phyloP scores from a whole-genome alignment of 345 rosid genomes.

The Hypericum androsaemum region DNA sequence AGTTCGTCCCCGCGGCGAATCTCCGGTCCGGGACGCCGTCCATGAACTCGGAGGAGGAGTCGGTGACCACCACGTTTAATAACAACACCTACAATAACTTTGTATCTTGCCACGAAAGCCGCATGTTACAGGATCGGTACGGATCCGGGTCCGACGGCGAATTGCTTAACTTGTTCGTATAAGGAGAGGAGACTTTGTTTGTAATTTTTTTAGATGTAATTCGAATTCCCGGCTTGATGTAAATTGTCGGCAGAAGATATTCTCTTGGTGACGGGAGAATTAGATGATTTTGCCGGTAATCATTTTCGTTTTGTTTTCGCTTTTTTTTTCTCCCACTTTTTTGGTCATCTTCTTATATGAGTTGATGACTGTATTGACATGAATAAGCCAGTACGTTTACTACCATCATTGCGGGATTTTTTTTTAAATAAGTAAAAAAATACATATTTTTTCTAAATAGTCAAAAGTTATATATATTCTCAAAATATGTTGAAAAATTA shows the following conservation, averaged over 20 bases:
- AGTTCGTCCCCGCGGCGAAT: slow-evolving; percentile 6
- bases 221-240: slow-evolving; percentile 31
- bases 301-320: neutral
- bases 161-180: slow-evolving; percentile 49
- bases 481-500: no score
- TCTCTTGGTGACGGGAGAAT: slow-evolving; percentile 23
- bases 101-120: slow-evolving; percentile 34
- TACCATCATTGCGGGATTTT: no score
- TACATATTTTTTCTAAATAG: no score
- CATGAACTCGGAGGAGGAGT: slow-evolving; percentile 72
- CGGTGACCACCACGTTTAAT: slow-evolving; percentile 35
- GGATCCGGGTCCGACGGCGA: slow-evolving; percentile 18
- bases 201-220: slow-evolving; percentile 20
- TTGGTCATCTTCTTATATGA: neutral
- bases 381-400: no score
- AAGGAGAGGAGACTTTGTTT: neutral
- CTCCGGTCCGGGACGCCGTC: slow-evolving; percentile 53
- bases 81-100: no score
- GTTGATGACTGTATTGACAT: neutral
- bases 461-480: no score
- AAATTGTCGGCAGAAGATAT: slow-evolving; percentile 46
- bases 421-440: no score
- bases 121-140: slow-evolving; percentile 19
- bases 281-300: slow-evolving; percentile 46
- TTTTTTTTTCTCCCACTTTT: neutral